Base-by-base conservation (phyloP, 148 eudicot genomes). In the Chenopodium formosanum region DNA sequence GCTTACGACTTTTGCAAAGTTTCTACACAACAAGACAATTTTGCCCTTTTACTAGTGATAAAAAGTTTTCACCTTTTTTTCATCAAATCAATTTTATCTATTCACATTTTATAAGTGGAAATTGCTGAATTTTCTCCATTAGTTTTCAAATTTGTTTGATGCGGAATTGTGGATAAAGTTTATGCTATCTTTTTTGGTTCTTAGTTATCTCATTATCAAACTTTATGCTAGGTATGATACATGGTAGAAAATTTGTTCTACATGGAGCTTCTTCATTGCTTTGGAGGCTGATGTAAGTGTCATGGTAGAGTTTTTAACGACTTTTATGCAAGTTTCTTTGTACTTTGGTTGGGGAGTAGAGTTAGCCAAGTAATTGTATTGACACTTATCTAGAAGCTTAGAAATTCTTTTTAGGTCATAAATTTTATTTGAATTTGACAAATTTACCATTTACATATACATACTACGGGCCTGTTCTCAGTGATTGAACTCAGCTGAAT, bases 21-120 rank as follows among this genome's bases (percentile, higher is more conserved):
- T 40, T 40, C 44, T 72, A n/a, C 75, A 60, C 67, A 69, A 75
- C 17, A 80, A 7, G 86, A 84, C 86, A 84, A 84, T 58, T 69
- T 70, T 70, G 19, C 80, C 73, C 86, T 81, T 40, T 77, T 32
- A 11, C 66, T 13, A 62, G 80, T 84, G 66, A 63, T 70, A 75
- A 75, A 40, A 53, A 68, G 25, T 64, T 65, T 58, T 19, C 3
- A 47, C n/a, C 71, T 76, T 50, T 48, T 46, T 6, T 40, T 40
- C 7, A 40, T 40, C 44, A 40, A 40, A 40, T 40, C 44, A 40
- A 48, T 12, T 27, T 13, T 73, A 22, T 73, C 44, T 14, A 47
- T 84, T 75, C 86, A 84, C 86, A 84, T 76, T 23, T 80, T 9
- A 27, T 52, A 4, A 27, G 19, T 72, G 44, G 80, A 79, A 75